A percentile compares a stretch with the other conserved stretches of the same genome.
Evolutionary conservation across 805 yeast species (phyloP).

Genomic region (Metschnikowia peoriensis): DNA sequence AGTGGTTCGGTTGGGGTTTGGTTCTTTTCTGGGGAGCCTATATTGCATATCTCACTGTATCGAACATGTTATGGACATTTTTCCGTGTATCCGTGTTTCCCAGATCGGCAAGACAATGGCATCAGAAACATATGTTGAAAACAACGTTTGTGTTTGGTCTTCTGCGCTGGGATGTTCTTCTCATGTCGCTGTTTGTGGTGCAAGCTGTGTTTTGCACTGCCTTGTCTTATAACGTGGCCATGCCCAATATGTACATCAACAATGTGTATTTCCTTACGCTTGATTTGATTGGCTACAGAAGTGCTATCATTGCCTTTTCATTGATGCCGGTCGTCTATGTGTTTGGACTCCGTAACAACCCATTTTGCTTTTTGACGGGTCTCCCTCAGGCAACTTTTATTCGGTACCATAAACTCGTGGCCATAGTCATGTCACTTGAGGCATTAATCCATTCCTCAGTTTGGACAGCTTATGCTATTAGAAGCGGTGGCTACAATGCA

Average conservation of each 20-base stretch:
- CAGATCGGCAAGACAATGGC: conserved; percentile 4
- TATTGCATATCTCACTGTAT: conserved; percentile 11
- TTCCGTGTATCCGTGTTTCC: conserved; percentile 15
- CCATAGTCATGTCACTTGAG: conserved; percentile 16
- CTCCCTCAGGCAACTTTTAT: conserved; percentile 16
- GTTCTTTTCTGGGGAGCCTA: conserved; percentile 17
- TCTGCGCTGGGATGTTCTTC: conserved; percentile 11
- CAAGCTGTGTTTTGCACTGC: conserved; percentile 16
- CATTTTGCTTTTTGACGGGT: conserved; percentile 18
- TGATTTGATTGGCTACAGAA: conserved; percentile 19
- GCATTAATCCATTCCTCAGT: conserved; percentile 18
- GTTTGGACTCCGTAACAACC: conserved; percentile 20
- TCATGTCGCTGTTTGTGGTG: conserved; percentile 10
- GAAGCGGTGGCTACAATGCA: conserved; percentile 13
- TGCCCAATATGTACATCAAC: conserved; percentile 17
- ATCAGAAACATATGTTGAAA: conserved; percentile 13
- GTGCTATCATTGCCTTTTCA: conserved; percentile 18
- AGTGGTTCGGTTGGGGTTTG: conserved; percentile 22
- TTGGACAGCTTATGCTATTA: conserved; percentile 18
- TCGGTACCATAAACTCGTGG: conserved; percentile 17
- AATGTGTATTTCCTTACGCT: conserved; percentile 17
- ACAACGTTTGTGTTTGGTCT: conserved; percentile 8
- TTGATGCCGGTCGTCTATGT: conserved; percentile 19
- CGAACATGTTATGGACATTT: conserved; percentile 11
- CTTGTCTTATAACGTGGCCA: conserved; percentile 17